phyloP scores from a whole-genome alignment of 768 basidiomycete genomes.

The Pholiota molesta region DNA sequence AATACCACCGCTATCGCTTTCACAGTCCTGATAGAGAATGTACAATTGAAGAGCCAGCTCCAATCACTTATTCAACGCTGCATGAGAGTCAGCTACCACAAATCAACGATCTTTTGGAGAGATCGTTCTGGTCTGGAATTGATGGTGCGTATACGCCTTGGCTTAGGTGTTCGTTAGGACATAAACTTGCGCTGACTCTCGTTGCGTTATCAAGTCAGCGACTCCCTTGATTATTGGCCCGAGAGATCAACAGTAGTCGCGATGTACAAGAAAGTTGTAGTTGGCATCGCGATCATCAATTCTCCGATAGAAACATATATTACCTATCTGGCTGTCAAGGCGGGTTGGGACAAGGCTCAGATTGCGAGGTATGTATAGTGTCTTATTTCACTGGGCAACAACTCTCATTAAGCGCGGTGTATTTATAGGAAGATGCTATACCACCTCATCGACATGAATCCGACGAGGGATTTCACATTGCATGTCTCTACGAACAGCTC shows the following conservation, averaged over 20 bases:
- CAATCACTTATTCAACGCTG: constrained; percentile 68
- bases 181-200: background rate
- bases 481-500: constrained; percentile 84
- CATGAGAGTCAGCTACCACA: constrained; percentile 63
- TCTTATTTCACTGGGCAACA: constrained; percentile 1
- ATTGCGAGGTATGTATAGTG: constrained; percentile 63
- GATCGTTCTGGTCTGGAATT: constrained; percentile 79
- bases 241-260: constrained; percentile 80
- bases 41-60: constrained; percentile 42
- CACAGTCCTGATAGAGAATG: constrained; percentile 59
- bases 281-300: constrained; percentile 75
- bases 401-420: constrained; percentile 8
- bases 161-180: constrained; percentile 2
- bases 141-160: constrained; percentile 49
- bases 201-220: constrained; percentile 51
- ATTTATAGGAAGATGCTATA: constrained; percentile 70
- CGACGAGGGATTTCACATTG: constrained; percentile 75
- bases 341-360: constrained; percentile 80
- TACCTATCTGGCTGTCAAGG: constrained; percentile 76
- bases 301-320: constrained; percentile 84
- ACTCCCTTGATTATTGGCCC: constrained; percentile 68
- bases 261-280: constrained; percentile 67
- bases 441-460: constrained; percentile 72
- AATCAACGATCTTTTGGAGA: constrained; percentile 69
- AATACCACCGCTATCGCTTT: background rate